Evolutionary conservation across 768 basidiomycete genomes (phyloP).

Genomic region (Boletus bicolor): DNA sequence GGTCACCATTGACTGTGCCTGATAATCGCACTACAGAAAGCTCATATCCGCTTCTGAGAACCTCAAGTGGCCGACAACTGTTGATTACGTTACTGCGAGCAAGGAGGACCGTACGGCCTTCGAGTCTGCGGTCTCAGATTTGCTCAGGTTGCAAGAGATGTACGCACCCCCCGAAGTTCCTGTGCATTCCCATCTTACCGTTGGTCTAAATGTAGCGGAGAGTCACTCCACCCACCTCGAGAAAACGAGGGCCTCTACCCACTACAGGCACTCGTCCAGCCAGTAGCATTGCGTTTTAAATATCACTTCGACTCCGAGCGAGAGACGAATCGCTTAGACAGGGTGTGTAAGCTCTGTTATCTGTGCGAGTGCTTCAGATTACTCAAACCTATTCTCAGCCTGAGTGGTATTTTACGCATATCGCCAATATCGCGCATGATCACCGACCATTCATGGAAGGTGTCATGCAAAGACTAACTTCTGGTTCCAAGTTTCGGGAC

Average conservation of each 20-base stretch:
- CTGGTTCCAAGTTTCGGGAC: constrained; percentile 55
- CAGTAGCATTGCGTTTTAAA: constrained; percentile 83
- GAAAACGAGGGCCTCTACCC: constrained; percentile 66
- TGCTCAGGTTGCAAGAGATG: constrained; percentile 77
- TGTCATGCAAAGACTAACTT: constrained; percentile 67
- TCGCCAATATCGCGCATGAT: constrained; percentile 83
- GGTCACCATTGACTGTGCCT: not conserved
- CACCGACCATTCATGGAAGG: constrained; percentile 78
- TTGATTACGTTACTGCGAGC: constrained; percentile 57
- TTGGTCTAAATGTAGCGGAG: constrained; percentile 41
- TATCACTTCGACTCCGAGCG: constrained; percentile 90
- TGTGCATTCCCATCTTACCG: constrained; percentile 2
- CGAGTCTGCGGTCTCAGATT: constrained; percentile 71
- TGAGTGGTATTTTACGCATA: constrained; percentile 95
- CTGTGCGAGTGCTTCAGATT: not conserved
- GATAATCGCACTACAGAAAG: constrained; percentile 40
- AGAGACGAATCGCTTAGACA: constrained; percentile 89
- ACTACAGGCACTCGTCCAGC: constrained; percentile 77
- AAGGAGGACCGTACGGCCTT: constrained; percentile 59
- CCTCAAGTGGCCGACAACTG: constrained; percentile 80
- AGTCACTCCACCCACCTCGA: constrained; percentile 38
- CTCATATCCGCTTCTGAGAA: constrained; percentile 65
- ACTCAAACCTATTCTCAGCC: constrained; percentile 51
- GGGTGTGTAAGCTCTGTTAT: constrained; percentile 46
- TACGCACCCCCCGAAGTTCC: constrained; percentile 37